Percentiles rank a stretch among this genome's conserved stretches.
Conservation (phyloP, 371 early-diverging fungal species). For the Apophysomyces ossiformis region DNA sequence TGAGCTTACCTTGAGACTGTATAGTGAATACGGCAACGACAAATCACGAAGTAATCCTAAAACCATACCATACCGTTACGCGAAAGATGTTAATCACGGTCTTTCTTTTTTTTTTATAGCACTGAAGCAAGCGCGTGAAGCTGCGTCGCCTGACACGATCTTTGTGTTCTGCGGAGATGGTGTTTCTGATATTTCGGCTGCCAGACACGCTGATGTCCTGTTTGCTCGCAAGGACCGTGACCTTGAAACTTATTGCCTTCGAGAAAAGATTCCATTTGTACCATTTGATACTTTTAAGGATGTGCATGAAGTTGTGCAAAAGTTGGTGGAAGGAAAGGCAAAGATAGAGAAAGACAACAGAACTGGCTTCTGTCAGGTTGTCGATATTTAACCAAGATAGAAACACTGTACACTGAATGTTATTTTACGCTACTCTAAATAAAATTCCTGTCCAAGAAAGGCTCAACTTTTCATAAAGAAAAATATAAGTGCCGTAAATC, state of each 20-base stretch:
- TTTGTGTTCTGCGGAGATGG: conserved; percentile 76
- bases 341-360: conserved; percentile 33
- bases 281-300: conserved; percentile 59
- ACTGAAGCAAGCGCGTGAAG: conserved; percentile 39
- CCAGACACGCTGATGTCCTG: conserved; percentile 66
- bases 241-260: conserved; percentile 63
- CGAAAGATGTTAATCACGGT: not conserved
- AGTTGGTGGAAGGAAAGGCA: conserved; percentile 34
- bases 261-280: conserved; percentile 55
- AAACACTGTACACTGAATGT: not conserved
- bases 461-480: too few species aligned
- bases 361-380: conserved; percentile 42
- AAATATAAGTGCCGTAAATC: not conserved
- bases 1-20: not conserved
- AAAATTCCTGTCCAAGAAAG: too few species aligned
- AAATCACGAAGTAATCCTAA: conserved; percentile 50
- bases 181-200: conserved; percentile 72
- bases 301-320: conserved; percentile 41
- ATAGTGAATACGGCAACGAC: conserved; percentile 62
- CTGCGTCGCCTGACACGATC: conserved; percentile 38
- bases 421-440: too few species aligned
- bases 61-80: not conserved
- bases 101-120: conserved; percentile 22
- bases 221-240: conserved; percentile 69
- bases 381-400: conserved; percentile 23